A percentile compares a stretch with the other conserved stretches of the same genome.
Conservation (phyloP, 495 filamentous ascomycete genomes). For the Penicillium bialowiezense region DNA sequence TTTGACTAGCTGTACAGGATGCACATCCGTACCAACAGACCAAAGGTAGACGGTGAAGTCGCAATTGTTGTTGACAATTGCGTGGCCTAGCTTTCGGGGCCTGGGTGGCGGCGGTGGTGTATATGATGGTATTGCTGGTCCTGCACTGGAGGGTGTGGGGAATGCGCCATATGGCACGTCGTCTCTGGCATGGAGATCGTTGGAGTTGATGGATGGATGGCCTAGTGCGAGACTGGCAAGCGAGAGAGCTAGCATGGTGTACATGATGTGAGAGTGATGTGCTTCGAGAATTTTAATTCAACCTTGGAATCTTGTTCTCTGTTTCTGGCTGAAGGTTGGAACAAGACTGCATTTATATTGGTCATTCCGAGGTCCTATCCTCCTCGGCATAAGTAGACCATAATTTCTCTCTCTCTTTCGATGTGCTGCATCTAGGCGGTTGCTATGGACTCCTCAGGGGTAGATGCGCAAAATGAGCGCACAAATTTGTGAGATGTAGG, state of each 20-base stretch:
- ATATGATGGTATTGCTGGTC: not conserved
- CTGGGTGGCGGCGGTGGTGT: not conserved
- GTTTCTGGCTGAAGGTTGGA: too few relatives aligned
- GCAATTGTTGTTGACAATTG: constrained; percentile 52
- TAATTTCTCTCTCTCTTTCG: not conserved
- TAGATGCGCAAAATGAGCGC: not conserved
- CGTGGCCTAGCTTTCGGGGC: constrained; percentile 34
- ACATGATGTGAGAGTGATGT: constrained; percentile 12
- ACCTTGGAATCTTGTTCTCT: too few relatives aligned
- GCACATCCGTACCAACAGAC: constrained; percentile 47
- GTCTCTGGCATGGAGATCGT: not conserved
- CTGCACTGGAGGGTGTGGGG: not conserved
- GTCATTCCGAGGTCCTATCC: too few relatives aligned
- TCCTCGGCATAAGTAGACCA: too few relatives aligned
- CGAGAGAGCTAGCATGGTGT: constrained; percentile 3
- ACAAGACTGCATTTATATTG: too few relatives aligned
- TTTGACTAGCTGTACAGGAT: constrained; percentile 23
- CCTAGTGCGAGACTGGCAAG: constrained; percentile 10
- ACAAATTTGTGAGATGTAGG: constrained; percentile 10
- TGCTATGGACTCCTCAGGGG: not conserved
- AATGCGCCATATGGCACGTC: constrained; percentile 6
- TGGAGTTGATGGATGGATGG: not conserved
- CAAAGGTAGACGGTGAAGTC: constrained; percentile 46
- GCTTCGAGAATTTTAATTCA: too few relatives aligned
- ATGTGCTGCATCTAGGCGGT: not conserved